These are phyloP conservation scores for Vigna hirtella DNA, from an alignment of 306 rosid species.

Conservation along the genomic window DNA sequence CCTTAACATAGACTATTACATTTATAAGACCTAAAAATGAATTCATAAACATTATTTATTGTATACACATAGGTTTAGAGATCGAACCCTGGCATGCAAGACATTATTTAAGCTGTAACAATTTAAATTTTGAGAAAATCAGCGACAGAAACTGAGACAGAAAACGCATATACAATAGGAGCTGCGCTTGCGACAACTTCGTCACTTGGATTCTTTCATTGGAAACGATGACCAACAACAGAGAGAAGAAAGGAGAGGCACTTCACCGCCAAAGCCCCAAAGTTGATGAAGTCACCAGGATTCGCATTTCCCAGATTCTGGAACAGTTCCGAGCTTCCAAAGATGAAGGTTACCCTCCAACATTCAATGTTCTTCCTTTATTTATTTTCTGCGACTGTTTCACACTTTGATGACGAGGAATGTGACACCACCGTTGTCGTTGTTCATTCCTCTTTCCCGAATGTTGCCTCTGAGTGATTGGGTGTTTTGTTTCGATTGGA, in stretches of 20 bases:
- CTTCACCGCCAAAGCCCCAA: conserved; percentile 31
- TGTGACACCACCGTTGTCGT: neutral
- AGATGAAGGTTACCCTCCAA: conserved; percentile 53
- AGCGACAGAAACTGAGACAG: neutral
- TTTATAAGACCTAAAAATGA: too few species aligned
- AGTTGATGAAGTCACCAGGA: conserved; percentile 44
- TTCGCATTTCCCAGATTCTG: conserved; percentile 46
- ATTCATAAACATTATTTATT: too few species aligned
- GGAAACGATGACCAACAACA: conserved; percentile 45
- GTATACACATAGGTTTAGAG: too few species aligned
- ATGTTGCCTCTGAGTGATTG: neutral
- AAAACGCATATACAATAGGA: neutral
- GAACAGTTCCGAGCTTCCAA: conserved; percentile 50
- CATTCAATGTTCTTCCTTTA: neutral
- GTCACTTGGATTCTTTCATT: neutral
- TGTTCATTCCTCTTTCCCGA: neutral
- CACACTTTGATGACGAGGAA: neutral
- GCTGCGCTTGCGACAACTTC: neutral
- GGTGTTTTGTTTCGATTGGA: neutral
- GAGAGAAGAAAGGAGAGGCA: conserved; percentile 25
- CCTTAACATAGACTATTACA: too few species aligned
- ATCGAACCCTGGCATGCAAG: neutral
- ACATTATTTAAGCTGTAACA: neutral
- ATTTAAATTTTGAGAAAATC: too few species aligned
- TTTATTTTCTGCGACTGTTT: neutral